A percentile compares a stretch with the other conserved stretches of the same genome.
Conservation (phyloP, 2,329 filamentous ascomycete genomes). For the Trichoderma sp. region DNA sequence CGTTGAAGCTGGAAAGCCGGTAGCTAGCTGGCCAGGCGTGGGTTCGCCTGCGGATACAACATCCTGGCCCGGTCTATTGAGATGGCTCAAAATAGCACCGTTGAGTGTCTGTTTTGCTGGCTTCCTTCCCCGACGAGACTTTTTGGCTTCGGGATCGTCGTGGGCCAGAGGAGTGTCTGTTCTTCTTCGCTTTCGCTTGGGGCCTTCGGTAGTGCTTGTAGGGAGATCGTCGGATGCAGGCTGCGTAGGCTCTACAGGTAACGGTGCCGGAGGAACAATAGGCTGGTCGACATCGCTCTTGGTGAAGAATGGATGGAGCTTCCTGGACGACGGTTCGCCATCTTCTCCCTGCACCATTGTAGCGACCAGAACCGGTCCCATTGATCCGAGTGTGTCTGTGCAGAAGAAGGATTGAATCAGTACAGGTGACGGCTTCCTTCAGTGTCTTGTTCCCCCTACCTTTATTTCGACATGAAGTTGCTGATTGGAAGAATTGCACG, state of each 20-base stretch:
- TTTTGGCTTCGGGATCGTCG: slow-evolving; percentile 29
- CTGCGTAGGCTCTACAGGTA: not conserved
- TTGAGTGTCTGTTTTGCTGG: slow-evolving; percentile 18
- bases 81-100: slow-evolving; percentile 22
- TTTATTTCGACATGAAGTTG: slow-evolving; percentile 4
- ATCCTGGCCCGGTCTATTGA: slow-evolving; percentile 9
- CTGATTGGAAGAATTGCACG: not conserved
- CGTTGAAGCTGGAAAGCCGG: slow-evolving; percentile 22
- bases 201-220: slow-evolving; percentile 30
- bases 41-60: not conserved
- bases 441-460: not conserved
- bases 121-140: slow-evolving; percentile 28
- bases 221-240: not conserved
- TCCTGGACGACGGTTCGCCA: slow-evolving; percentile 39
- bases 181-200: slow-evolving; percentile 44
- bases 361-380: slow-evolving; percentile 44
- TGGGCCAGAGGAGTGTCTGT: slow-evolving; percentile 31
- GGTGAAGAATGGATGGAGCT: slow-evolving; percentile 57
- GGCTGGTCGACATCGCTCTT: slow-evolving; percentile 25
- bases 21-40: not conserved
- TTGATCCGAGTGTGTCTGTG: slow-evolving; percentile 30
- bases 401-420: not conserved
- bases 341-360: slow-evolving; percentile 45
- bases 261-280: slow-evolving; percentile 15
- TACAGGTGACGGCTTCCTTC: not conserved